These are phyloP conservation scores for Infundibulicybe gibba DNA, from an alignment of 768 basidiomycete genomes.

Conservation along the genomic window DNA sequence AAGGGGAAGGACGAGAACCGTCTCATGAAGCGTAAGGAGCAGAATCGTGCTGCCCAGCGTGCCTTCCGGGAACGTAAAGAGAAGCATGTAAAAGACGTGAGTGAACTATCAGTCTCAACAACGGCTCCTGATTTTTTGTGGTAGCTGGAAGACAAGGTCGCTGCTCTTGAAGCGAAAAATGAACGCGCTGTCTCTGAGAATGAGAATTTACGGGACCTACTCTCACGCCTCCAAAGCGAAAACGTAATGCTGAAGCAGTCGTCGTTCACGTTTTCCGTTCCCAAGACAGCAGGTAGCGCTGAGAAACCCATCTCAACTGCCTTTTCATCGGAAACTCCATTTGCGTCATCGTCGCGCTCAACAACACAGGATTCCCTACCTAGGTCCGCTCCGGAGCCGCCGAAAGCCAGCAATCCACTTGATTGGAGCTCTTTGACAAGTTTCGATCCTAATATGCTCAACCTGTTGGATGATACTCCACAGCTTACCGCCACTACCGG, in stretches of 20 bases:
- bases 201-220: slow-evolving; percentile 83
- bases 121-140: background rate
- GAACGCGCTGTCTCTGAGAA: slow-evolving; percentile 73
- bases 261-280: slow-evolving; percentile 82
- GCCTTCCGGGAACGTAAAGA: slow-evolving; percentile 98
- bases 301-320: slow-evolving; percentile 15
- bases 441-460: slow-evolving; percentile 69
- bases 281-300: slow-evolving; percentile 27
- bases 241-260: slow-evolving; percentile 78
- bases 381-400: slow-evolving; percentile 26
- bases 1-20: slow-evolving; percentile 66
- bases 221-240: slow-evolving; percentile 82
- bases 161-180: slow-evolving; percentile 82
- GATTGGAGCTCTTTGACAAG: slow-evolving; percentile 68
- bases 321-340: slow-evolving; percentile 23
- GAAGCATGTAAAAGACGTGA: slow-evolving; percentile 93
- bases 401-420: slow-evolving; percentile 39
- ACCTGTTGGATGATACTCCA: slow-evolving; percentile 55
- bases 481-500: slow-evolving; percentile 52
- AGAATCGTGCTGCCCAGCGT: slow-evolving; percentile 95
- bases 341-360: slow-evolving; percentile 12
- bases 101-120: slow-evolving; percentile 23
- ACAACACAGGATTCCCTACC: slow-evolving; percentile 14
- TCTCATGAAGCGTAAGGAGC: slow-evolving; percentile 88
- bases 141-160: slow-evolving; percentile 89